Percentiles rank a stretch among this genome's conserved stretches.
These are phyloP conservation scores for Dactylonectria estremocensis DNA, from an alignment of 2,329 filamentous ascomycete species.

Conservation along the genomic window DNA sequence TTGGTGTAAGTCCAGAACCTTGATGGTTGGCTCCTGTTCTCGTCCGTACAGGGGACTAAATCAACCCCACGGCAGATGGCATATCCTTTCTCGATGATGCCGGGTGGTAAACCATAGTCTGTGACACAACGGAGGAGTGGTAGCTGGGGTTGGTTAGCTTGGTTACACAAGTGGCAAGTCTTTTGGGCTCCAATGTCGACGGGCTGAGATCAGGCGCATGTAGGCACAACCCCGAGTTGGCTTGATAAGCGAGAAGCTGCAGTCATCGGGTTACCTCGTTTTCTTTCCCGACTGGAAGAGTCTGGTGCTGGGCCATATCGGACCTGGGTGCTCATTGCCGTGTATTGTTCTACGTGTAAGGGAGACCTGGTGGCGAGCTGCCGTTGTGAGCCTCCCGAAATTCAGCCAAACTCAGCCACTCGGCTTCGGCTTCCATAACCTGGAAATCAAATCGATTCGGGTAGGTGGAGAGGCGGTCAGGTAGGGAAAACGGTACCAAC, in stretches of 20 bases:
- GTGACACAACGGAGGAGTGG: not conserved
- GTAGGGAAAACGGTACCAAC: not conserved
- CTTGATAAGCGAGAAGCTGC: not conserved
- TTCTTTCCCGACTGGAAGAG: not conserved
- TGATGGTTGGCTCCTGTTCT: slow-evolving; percentile 5
- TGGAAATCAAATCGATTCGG: not conserved
- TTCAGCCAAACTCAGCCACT: not conserved
- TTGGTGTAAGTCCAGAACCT: slow-evolving; percentile 10
- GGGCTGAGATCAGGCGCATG: not conserved
- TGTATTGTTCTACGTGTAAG: not conserved
- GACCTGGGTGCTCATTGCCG: not conserved
- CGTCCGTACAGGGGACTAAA: not conserved
- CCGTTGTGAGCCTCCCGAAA: not conserved
- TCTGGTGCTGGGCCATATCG: too few relatives aligned
- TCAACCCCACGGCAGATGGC: slow-evolving; percentile 1
- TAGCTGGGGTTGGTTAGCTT: not conserved
- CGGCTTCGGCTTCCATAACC: not conserved
- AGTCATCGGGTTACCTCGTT: too few relatives aligned
- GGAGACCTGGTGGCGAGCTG: not conserved
- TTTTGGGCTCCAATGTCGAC: not conserved
- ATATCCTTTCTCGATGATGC: slow-evolving; percentile 13
- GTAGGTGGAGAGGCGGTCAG: not conserved
- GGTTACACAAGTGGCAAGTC: not conserved
- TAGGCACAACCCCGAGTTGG: not conserved
- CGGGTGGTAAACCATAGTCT: slow-evolving; percentile 9